Conservation (phyloP, 2,329 filamentous ascomycete species). For the Clonostachys rhizophaga region DNA sequence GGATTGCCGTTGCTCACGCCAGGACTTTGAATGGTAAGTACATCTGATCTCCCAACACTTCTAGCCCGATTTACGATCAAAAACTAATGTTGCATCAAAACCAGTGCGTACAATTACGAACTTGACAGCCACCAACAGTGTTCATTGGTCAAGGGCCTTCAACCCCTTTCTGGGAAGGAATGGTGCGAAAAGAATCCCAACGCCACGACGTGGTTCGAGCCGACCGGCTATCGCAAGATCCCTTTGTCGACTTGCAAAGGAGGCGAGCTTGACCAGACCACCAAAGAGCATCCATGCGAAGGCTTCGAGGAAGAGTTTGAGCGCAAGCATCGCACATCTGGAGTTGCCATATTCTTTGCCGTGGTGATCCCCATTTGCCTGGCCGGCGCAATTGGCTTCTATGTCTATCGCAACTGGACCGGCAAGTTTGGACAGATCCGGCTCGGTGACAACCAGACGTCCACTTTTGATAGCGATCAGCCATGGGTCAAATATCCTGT, state of each 20-base stretch:
- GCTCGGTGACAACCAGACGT: slow-evolving; percentile 64
- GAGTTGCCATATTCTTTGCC: slow-evolving; percentile 78
- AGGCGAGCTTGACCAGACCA: slow-evolving; percentile 65
- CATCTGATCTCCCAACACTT: background rate
- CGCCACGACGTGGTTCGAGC: slow-evolving; percentile 73
- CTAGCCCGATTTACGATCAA: background rate
- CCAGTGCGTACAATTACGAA: slow-evolving; percentile 90
- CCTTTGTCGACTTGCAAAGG: slow-evolving; percentile 85
- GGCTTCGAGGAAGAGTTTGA: slow-evolving; percentile 80
- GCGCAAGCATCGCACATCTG: slow-evolving; percentile 63
- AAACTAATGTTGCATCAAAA: background rate
- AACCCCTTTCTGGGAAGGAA: slow-evolving; percentile 46
- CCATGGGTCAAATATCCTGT: slow-evolving; percentile 82
- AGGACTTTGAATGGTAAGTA: slow-evolving; percentile 88
- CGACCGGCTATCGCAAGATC: slow-evolving; percentile 84
- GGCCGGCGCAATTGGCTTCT: slow-evolving; percentile 75
- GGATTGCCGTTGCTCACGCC: slow-evolving; percentile 79
- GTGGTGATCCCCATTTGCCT: slow-evolving; percentile 69
- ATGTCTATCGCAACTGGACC: slow-evolving; percentile 78
- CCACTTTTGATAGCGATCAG: slow-evolving; percentile 61
- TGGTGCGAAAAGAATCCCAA: slow-evolving; percentile 60
- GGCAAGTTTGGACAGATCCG: slow-evolving; percentile 90
- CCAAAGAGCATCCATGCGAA: slow-evolving; percentile 54
- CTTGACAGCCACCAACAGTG: slow-evolving; percentile 74
- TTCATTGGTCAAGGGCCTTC: slow-evolving; percentile 67